Base-by-base conservation (phyloP, 2,329 filamentous ascomycete genomes). In the Trichoderma sp. region DNA sequence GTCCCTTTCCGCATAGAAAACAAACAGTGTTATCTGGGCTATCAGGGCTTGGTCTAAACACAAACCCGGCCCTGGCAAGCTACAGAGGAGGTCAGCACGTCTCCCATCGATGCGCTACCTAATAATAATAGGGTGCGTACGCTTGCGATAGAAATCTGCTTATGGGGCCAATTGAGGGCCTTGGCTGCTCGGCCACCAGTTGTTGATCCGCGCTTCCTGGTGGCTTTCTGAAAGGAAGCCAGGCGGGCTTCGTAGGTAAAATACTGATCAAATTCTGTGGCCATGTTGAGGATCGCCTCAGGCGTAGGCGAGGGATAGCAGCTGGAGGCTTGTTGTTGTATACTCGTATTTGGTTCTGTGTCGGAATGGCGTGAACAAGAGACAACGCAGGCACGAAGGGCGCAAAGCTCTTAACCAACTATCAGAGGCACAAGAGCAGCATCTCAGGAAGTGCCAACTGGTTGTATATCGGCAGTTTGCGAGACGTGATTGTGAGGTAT, bases 31-130 rank as follows among this genome's bases (percentile, higher is more conserved):
- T 98, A 81, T 99, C 96, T 47, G 91, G 91, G 77, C 90, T 93
- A 61, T 89, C 87, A 66, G 88, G 85, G 15, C 88, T 89, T 2
- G 96, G 95, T 73, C 91, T 88, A 83, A 93, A 98, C 83, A 92
- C 96, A 83, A 99, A 97, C 47, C 96, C 96, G 71, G 96, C 95
- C 78, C 89, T 90, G 5, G 96, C 95, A 77, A 99, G 91, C 92
- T 97, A 79, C 58, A 62, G 62, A 6, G 13, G 36, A 6, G n/a
- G 75, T 82, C 67, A 80, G 75, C 69, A 72, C 53, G 11, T 34
- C 17, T 5, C 58, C 34, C 66, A 73, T 43, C 13, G n/a, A 32
- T 17, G 43, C 53, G n/a, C 20, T 13, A 15, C 63, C 47, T 47
- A 9, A 12, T n/a, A 23, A 63, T 58, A 30, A 28, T n/a, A n/a